Conservation (phyloP, 352 stramenopile species). For the Globisporangium orthogonon region DNA sequence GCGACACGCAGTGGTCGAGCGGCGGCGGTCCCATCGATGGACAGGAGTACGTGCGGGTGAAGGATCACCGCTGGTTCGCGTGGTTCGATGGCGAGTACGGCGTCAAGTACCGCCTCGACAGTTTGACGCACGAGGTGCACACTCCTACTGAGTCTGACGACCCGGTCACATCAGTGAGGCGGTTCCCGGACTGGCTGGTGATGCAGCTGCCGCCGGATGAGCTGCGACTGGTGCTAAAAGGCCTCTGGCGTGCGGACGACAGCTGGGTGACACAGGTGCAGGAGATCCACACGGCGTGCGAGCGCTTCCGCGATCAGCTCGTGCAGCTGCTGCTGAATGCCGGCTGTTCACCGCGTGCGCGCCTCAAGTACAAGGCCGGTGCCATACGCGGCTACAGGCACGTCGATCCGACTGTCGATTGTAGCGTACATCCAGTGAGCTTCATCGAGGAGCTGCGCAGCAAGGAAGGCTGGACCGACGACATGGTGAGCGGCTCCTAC, state of each 20-base stretch:
- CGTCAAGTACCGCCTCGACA: conserved; percentile 2
- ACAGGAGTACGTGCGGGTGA: conserved; percentile 2
- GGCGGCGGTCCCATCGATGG: neutral
- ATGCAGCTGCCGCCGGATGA: conserved; percentile 8
- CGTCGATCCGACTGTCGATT: conserved; percentile 4
- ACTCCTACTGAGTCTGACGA: conserved; percentile 5
- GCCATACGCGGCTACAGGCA: conserved; percentile 4
- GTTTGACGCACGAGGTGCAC: conserved; percentile 1
- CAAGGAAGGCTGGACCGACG: conserved; percentile 7
- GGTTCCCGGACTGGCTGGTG: conserved; percentile 8
- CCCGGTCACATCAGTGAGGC: neutral
- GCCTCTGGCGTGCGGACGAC: conserved; percentile 4
- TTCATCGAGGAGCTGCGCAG: conserved; percentile 8
- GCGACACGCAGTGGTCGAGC: conserved; percentile 7
- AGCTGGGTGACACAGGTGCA: conserved; percentile 5
- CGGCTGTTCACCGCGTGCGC: conserved; percentile 8
- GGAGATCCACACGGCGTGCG: conserved; percentile 3
- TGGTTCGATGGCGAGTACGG: conserved; percentile 9
- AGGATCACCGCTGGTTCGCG: conserved; percentile 7
- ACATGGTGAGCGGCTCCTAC: conserved; percentile 4
- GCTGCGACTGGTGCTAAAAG: conserved; percentile 6
- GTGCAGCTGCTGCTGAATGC: conserved; percentile 11
- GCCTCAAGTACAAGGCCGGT: conserved; percentile 5
- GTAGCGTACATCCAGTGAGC: conserved; percentile 4
- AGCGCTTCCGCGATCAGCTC: conserved; percentile 8